Evolutionary conservation across 2,329 filamentous ascomycete genomes (phyloP), one percentile per base, ranked within the genome.

Genomic region (Calonectria fujianensis): DNA sequence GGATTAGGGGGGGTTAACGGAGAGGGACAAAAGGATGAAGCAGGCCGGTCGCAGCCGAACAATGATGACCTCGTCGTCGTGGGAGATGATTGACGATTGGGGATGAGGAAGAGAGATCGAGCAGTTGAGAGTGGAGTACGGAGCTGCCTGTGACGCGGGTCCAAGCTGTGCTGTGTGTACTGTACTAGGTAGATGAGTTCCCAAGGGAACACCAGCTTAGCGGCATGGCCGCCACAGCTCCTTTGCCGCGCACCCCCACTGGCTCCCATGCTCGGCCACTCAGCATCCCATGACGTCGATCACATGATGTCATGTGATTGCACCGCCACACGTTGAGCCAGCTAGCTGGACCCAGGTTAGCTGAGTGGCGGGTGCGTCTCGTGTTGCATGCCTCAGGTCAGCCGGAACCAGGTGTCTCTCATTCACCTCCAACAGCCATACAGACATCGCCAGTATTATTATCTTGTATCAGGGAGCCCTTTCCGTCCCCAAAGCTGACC

Each of bases 101-200:
- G 59, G 77, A 81, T 78, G 72, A 76, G 69, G 71, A 39, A 50
- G 71, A 65, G 50, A 68, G 65, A 71, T 27, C 57, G 57, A 65
- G 51, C 76, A 69, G 76, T 77, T 77, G 76, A 70, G 70, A 66
- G 75, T 74, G 75, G 74, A 76, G 76, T 77, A 73, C 73, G 77
- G 75, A 82, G 82, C 80, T 82, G 57, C 57, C 57, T 63, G 80
- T 83, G 80, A 82, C 81, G 81, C 78, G 79, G 52, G 74, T 75
- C 75, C 76, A 75, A 70, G 77, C 78, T 72, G 75, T 69, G 76
- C 45, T 48, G 45, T 48, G 45, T 48, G 45, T 48, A 13, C 41
- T 48, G 41, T n/a, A 48, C 18, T 18, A 48, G 41, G 20, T 69
- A 61, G 51, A 74, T 41, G 51, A 72, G 74, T 68, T 73, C 54